Percentiles rank a stretch among this genome's conserved stretches.
phyloP scores from a whole-genome alignment of 2,329 filamentous ascomycete species.

The Fusarium oxysporum region DNA sequence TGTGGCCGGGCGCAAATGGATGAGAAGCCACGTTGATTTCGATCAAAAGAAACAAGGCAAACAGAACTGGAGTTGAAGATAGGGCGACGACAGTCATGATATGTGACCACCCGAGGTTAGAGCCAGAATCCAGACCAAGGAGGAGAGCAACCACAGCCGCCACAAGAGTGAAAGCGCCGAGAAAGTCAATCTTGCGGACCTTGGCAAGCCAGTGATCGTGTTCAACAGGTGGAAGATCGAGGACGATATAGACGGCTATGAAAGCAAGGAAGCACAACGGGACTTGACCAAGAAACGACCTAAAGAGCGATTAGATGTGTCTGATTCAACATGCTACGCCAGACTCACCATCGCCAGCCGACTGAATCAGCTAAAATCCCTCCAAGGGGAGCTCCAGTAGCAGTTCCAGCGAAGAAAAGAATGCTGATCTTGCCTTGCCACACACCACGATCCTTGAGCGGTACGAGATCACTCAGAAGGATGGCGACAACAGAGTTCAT shows the following conservation, averaged over 20 bases:
- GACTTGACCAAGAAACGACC: conserved; percentile 78
- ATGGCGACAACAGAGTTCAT: conserved; percentile 78
- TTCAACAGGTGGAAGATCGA: conserved; percentile 71
- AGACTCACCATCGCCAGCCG: conserved; percentile 76
- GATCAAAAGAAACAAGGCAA: conserved; percentile 74
- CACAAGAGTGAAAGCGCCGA: conserved; percentile 75
- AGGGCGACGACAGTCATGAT: conserved; percentile 69
- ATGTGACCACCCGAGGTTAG: conserved; percentile 76
- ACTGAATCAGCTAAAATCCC: conserved; percentile 78
- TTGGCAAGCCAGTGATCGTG: conserved; percentile 75
- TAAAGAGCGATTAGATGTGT: conserved; percentile 41
- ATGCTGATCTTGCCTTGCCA: conserved; percentile 82
- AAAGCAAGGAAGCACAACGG: conserved; percentile 76
- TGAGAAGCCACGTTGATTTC: conserved; percentile 75
- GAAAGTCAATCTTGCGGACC: conserved; percentile 76
- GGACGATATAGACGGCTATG: conserved; percentile 68
- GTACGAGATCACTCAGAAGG: conserved; percentile 74
- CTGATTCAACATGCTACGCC: not conserved
- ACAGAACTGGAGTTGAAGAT: conserved; percentile 66
- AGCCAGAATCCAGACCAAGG: conserved; percentile 77
- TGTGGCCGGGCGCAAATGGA: conserved; percentile 79
- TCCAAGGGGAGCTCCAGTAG: conserved; percentile 75
- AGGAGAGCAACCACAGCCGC: conserved; percentile 74
- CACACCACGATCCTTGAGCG: conserved; percentile 74
- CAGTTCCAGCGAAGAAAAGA: conserved; percentile 75